These are phyloP conservation scores for Selenicereus undatus DNA, from an alignment of 148 eudicot species.

Conservation along the genomic window DNA sequence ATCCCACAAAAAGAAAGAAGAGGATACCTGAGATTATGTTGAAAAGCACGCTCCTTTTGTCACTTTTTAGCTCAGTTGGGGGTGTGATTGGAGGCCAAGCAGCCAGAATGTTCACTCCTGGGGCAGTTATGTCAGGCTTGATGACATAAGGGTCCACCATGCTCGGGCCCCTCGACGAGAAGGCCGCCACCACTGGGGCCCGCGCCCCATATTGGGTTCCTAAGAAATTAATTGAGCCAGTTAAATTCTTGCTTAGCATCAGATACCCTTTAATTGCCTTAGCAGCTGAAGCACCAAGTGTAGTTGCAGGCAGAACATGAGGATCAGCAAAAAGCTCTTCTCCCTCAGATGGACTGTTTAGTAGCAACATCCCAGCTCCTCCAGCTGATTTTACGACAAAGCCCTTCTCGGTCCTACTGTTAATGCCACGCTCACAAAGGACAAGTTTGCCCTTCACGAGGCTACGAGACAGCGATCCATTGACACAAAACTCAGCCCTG, in stretches of 20 bases:
- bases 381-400: conserved; percentile 55
- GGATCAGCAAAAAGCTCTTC: conserved; percentile 66
- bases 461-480: conserved; percentile 33
- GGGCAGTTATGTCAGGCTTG: conserved; percentile 69
- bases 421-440: conserved; percentile 55
- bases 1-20: neutral
- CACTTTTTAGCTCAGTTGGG: conserved; percentile 47
- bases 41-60: conserved; percentile 49
- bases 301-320: conserved; percentile 55
- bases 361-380: conserved; percentile 65
- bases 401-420: conserved; percentile 49
- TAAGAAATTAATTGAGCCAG: conserved; percentile 40
- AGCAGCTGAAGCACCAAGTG: conserved; percentile 48
- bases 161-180: conserved; percentile 73
- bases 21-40: conserved; percentile 58
- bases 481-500: conserved; percentile 45
- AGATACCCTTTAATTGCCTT: conserved; percentile 37
- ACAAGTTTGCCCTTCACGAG: conserved; percentile 60
- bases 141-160: conserved; percentile 48
- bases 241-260: conserved; percentile 20
- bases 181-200: conserved; percentile 68
- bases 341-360: conserved; percentile 43
- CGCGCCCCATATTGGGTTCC: conserved; percentile 44
- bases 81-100: conserved; percentile 66
- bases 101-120: conserved; percentile 67